Base-by-base conservation (phyloP, 2,329 filamentous ascomycete species). In the Aphanoascus verrucosus region DNA sequence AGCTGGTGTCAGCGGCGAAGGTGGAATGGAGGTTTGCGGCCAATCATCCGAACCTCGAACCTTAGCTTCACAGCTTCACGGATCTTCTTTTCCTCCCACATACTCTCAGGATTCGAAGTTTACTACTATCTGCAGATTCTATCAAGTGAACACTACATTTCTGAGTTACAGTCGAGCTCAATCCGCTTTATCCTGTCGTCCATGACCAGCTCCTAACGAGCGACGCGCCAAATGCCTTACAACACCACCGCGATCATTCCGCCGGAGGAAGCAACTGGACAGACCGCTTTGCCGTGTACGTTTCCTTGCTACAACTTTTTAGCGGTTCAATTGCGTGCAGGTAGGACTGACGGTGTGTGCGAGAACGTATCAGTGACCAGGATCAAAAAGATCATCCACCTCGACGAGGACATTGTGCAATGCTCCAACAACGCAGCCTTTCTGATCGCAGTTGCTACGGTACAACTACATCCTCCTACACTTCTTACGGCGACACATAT, bases 351-450 rank as follows among this genome's bases (percentile, higher is more conserved):
- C 4, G 5, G 28, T 4, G 23, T 50, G 15, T 15, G 15, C 7
- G n/a, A 53, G 14, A 40, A 15, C 38, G 6, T 8, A 44, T 40
- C 63, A 97, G 93, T 97, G 53, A 87, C 93, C 15, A 82, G 93
- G 63, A 88, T 98, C 55, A 96, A 96, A 73, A 95, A 94, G 73
- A 95, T 98, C 66, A 88, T 98, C 56, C 80, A 82, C 47, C 80
- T 88, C 55, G 93, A 98, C 69, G 82, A 87, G 42, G 91, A 96
- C 58, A 86, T 95, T 57, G 77, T 76, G 58, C 81, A 86, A 66
- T 94, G 88, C 69, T 94, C 90, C 45, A 94, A 90, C 69, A 94
- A 94, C 65, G 91, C 91, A 52, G 86, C 90, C 17, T 97, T 97
- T 68, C 83, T 91, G 54, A 94, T 97, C 63, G 90, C 91, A 1